A percentile compares a stretch with the other conserved stretches of the same genome.
phyloP scores from a whole-genome alignment of 176 grass and related monocot genomes.

The Oryza meridionalis region DNA sequence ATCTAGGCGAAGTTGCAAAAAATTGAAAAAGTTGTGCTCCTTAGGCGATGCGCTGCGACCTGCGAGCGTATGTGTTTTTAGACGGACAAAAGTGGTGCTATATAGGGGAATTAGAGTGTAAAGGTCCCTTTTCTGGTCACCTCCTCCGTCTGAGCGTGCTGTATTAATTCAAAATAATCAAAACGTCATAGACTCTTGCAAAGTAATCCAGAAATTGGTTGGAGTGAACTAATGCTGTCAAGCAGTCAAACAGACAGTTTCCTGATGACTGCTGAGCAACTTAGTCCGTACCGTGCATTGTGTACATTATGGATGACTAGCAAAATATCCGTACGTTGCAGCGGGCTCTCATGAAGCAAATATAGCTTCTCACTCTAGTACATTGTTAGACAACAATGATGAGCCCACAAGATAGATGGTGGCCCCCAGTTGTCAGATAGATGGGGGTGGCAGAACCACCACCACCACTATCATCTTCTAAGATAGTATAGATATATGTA shows the following conservation, averaged over 20 bases:
- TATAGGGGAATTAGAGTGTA: neutral
- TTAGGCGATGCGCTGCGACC: neutral
- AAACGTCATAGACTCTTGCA: neutral
- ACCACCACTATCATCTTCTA: too few species aligned
- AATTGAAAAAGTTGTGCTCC: neutral
- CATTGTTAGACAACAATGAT: too few species aligned
- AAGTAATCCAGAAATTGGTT: conserved; percentile 8
- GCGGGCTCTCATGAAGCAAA: too few species aligned
- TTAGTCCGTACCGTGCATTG: neutral
- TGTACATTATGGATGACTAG: neutral
- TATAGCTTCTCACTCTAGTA: too few species aligned
- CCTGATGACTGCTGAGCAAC: neutral
- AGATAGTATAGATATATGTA: neutral
- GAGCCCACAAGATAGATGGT: too few species aligned
- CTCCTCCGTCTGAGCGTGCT: neutral
- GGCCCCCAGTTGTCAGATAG: too few species aligned
- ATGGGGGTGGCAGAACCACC: too few species aligned
- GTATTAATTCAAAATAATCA: neutral
- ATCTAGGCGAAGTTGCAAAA: neutral
- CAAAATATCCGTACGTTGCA: too few species aligned
- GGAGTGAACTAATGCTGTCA: neutral
- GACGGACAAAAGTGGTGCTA: neutral
- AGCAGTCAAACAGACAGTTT: neutral
- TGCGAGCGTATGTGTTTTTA: conserved; percentile 2
- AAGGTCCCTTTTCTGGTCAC: neutral